Base-by-base conservation (phyloP, 2,329 filamentous ascomycete genomes). In the Calonectria montana region DNA sequence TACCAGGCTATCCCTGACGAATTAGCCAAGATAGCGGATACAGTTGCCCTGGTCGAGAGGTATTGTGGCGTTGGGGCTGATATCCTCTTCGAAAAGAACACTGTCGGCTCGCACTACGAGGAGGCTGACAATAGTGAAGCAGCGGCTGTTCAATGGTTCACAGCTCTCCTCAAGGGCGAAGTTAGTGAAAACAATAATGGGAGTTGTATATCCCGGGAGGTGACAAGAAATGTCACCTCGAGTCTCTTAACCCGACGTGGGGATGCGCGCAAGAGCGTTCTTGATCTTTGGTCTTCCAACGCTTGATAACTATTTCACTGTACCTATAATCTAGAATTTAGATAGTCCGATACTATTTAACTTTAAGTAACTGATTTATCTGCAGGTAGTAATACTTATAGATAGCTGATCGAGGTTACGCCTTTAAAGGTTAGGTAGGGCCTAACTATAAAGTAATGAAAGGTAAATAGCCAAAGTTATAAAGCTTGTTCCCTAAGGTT, bases 11-110 rank as follows among this genome's bases (percentile, higher is more conserved):
- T 79, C 4, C 18, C 73, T 0, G 77, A 79, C 6, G 77, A 79
- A 13, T 61, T 79, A 8, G 74, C 72, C 57, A 72, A 73, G 0
- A 62, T 79, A 1, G 4, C 3, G 0, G 71, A 79, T 16, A 78
- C 77, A 0, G 77, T 77, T 15, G 73, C 29, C 0, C 45, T 79
- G 15, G 41, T 79, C 4, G 47, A 78, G n/a, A 45, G 70, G 23
- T 79, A 75, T 37, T 79, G 77, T 4, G 18, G 21, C 0, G 63
- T 77, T 0, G 77, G 77, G 0, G 77, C 75, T 0, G 76, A 77
- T 13, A 78, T 79, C 3, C 3, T 79, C 4, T 79, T 77, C 15
- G 50, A 79, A n/a, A 57, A 75, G 7, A 79, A 79, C 13, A 43
- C 73, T 2, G 70, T 75, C 2, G 77, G 76, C 1, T 53, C 65